phyloP scores from a whole-genome alignment of 176 grass and related monocot species.

The Musa troglodytarum region DNA sequence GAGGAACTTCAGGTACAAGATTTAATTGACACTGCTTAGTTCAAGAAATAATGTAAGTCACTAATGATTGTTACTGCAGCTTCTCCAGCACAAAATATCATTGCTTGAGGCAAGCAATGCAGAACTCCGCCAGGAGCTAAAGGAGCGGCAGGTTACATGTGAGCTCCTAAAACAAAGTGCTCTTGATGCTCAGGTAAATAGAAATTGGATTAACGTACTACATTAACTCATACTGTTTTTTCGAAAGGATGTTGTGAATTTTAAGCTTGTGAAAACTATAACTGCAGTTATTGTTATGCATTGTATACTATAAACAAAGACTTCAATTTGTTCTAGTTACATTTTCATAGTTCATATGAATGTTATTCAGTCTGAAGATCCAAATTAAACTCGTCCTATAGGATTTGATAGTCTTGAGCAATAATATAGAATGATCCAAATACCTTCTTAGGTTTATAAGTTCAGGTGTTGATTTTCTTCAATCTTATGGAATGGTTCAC shows the following conservation, averaged over 20 bases:
- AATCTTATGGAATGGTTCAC: constrained; percentile 8
- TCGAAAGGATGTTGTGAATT: background rate
- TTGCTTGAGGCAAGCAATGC: constrained; percentile 71
- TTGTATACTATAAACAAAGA: too few species aligned
- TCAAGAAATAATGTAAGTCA: background rate
- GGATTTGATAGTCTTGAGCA: background rate
- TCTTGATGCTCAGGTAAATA: constrained; percentile 59
- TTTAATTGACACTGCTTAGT: background rate
- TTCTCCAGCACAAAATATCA: constrained; percentile 70
- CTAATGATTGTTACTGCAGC: constrained; percentile 30
- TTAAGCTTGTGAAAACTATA: too few species aligned
- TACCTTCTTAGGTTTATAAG: background rate
- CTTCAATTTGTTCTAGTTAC: background rate
- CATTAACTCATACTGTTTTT: background rate
- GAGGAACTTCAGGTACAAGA: constrained; percentile 84
- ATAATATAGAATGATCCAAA: background rate
- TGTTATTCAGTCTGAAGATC: background rate
- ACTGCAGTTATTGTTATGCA: too few species aligned
- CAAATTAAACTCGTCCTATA: background rate
- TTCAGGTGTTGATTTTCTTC: background rate
- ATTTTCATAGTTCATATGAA: background rate
- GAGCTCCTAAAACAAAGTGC: constrained; percentile 51
- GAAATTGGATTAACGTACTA: background rate
- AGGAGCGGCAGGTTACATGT: constrained; percentile 45
- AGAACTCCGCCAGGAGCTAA: constrained; percentile 61